A percentile compares a stretch with the other conserved stretches of the same genome.
Conservation (phyloP, 2,329 filamentous ascomycete genomes). For the Colletotrichum sp. region DNA sequence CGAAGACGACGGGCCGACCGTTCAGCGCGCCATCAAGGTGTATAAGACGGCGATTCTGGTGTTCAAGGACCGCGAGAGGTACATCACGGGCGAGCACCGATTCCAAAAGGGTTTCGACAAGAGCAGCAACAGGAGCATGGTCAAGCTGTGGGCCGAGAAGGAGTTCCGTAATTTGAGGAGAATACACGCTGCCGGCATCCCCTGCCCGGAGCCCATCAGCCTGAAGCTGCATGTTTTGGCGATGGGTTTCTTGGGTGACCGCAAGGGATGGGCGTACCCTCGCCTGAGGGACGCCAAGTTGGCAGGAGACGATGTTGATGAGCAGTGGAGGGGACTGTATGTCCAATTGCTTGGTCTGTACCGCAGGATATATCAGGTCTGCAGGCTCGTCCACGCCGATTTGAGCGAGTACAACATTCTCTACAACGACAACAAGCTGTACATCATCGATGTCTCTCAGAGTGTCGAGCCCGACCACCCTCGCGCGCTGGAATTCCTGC, state of each 20-base stretch:
- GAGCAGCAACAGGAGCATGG: slow-evolving; percentile 94
- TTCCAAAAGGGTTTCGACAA: slow-evolving; percentile 94
- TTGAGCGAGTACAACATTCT: slow-evolving; percentile 98
- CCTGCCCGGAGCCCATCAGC: slow-evolving; percentile 86
- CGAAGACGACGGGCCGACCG: slow-evolving; percentile 59
- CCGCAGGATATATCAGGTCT: slow-evolving; percentile 91
- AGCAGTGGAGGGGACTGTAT: slow-evolving; percentile 81
- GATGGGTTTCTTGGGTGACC: slow-evolving; percentile 92
- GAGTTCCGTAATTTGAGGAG: slow-evolving; percentile 93
- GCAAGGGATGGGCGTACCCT: slow-evolving; percentile 86
- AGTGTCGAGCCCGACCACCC: slow-evolving; percentile 97
- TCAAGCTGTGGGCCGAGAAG: slow-evolving; percentile 98
- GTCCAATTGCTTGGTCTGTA: slow-evolving; percentile 85
- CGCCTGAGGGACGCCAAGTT: slow-evolving; percentile 87
- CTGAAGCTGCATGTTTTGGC: slow-evolving; percentile 94
- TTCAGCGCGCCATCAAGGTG: slow-evolving; percentile 92
- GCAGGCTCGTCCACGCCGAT: slow-evolving; percentile 92
- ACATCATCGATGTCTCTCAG: slow-evolving; percentile 97
- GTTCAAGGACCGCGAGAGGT: slow-evolving; percentile 97
- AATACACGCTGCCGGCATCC: slow-evolving; percentile 83
- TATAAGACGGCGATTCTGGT: slow-evolving; percentile 98
- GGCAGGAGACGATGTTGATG: slow-evolving; percentile 67
- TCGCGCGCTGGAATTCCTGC: slow-evolving; percentile 86
- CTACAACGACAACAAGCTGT: slow-evolving; percentile 82
- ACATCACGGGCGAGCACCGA: slow-evolving; percentile 92